Evolutionary conservation across 495 filamentous ascomycete genomes (phyloP).

Genomic region (Trypethelium eluteriae): DNA sequence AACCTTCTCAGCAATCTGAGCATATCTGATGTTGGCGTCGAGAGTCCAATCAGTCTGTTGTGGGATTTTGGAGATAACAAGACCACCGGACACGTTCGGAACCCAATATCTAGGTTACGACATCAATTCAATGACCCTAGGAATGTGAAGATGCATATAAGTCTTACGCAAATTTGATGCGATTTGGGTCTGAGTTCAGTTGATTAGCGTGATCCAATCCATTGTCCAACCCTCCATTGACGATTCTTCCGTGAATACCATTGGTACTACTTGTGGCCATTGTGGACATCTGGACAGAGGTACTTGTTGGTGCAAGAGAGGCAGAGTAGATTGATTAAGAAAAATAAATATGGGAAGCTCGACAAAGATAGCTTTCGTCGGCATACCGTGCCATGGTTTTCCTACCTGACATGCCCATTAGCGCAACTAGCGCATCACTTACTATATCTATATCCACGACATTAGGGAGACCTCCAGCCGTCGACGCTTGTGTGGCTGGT

Average conservation of each 20-base stretch:
- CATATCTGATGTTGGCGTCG: conserved; percentile 40
- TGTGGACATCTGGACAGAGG: background rate
- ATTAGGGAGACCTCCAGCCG: too few species aligned
- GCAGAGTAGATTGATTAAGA: background rate
- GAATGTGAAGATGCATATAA: background rate
- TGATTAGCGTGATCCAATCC: conserved; percentile 28
- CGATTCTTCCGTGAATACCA: background rate
- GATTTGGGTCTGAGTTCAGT: conserved; percentile 27
- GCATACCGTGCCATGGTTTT: too few species aligned
- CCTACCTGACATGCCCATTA: too few species aligned
- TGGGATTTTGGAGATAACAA: conserved; percentile 44
- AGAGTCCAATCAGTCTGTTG: conserved; percentile 43
- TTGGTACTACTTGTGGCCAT: background rate
- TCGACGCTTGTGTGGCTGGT: too few species aligned
- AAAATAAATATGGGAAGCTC: background rate
- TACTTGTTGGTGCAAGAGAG: background rate
- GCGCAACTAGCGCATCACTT: too few species aligned
- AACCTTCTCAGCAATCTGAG: conserved; percentile 38
- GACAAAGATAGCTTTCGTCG: too few species aligned
- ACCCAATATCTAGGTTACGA: conserved; percentile 40
- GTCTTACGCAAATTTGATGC: conserved; percentile 33
- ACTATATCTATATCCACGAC: too few species aligned
- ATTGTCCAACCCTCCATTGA: conserved; percentile 10
- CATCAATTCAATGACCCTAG: background rate
- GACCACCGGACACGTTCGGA: conserved; percentile 44